These are phyloP conservation scores for Erucastrum elatum DNA, from an alignment of 345 rosid species.

Conservation along the genomic window DNA sequence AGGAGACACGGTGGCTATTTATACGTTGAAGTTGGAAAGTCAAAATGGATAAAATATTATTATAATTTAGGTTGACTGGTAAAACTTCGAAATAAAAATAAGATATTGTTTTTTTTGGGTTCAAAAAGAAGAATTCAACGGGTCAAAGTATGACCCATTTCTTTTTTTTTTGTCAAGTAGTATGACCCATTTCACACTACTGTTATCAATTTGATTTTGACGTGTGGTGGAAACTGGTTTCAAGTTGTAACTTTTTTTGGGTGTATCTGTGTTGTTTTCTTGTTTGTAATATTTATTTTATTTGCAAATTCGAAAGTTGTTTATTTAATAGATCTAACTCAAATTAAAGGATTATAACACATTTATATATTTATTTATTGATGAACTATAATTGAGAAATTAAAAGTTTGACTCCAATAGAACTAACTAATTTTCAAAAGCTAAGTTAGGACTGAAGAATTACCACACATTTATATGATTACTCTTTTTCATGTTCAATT, in stretches of 20 bases:
- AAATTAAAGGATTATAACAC: neutral
- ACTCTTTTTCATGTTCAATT: neutral
- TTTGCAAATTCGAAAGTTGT: neutral
- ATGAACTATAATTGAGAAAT: neutral
- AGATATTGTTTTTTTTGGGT: neutral
- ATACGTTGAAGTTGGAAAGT: slow-evolving; percentile 55
- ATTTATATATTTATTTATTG: too few relatives aligned
- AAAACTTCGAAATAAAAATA: neutral
- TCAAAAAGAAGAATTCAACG: neutral
- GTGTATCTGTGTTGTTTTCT: neutral
- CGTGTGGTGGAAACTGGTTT: neutral
- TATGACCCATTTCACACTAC: slow-evolving; percentile 10
- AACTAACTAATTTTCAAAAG: neutral
- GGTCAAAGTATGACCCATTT: slow-evolving; percentile 40
- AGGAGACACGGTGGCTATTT: slow-evolving; percentile 25
- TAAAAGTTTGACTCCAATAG: neutral
- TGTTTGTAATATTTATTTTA: neutral
- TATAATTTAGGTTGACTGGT: slow-evolving; percentile 10
- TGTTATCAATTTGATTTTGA: neutral
- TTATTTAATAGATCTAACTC: too few relatives aligned
- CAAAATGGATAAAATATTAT: slow-evolving; percentile 5
- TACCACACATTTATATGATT: neutral
- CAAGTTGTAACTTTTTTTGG: neutral
- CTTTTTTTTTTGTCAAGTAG: too few relatives aligned
- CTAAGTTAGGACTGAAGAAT: neutral